Base-by-base conservation (phyloP, 2,329 filamentous ascomycete genomes). In the Alternaria brassicae region DNA sequence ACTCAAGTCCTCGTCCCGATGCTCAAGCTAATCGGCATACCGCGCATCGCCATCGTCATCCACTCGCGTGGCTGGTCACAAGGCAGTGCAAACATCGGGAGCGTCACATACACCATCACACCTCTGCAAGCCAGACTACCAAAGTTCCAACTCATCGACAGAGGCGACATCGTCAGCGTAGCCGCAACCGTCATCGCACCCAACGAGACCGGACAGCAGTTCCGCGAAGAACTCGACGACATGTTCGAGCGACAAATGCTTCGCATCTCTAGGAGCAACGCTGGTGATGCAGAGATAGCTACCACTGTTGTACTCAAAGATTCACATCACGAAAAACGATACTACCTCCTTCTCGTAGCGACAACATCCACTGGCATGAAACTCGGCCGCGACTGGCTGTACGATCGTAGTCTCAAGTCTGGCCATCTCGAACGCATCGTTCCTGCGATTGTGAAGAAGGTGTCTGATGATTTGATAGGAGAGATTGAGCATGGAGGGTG, bases 271-370 rank as follows among this genome's bases (percentile, higher is more conserved):
- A 61, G 30, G 40, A 41, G 17, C 45, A 45, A 41, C 12, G 3
- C 13, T 25, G 30, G 25, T 6, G 28, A 62, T 0, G 42, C 53
- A 7, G 47, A 71, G 0, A 61, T 63, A 8, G 48, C 69, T 39
- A 71, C 70, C 0, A 17, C 36, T 9, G 17, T 37, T n/a, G 10
- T 9, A 10, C 80, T 81, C 9, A 80, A 84, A 64, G 66, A 76
- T 21, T 83, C 82, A 1, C 67, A 74, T 10, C 77, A 82, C 40
- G 74, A 73, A 10, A 81, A 81, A 45, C 79, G 81, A 6, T 71
- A 83, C 34, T 88, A 87, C 56, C 69, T 88, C 19, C 78, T 88
- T 15, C 73, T 88, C 13, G 82, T 87, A 12, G 85, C 85, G 1
- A 82, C 83, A 23, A 82, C 80, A 2, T 75, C 76, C 0, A 80